These are phyloP conservation scores for Thuidium tamariscinum DNA, from an alignment of 225 moss, liverwort and hornwort genomes.

Conservation along the genomic window DNA sequence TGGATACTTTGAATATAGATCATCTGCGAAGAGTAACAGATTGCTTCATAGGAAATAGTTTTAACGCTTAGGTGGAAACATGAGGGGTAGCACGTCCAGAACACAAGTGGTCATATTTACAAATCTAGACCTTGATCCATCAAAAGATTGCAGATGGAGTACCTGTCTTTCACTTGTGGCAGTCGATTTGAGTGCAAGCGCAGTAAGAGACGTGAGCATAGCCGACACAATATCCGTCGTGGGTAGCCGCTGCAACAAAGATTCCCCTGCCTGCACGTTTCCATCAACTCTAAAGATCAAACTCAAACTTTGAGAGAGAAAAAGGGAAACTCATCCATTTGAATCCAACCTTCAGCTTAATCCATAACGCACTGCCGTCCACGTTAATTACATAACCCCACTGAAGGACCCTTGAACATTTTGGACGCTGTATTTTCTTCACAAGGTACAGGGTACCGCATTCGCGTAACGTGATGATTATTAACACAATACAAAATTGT, in stretches of 20 bases:
- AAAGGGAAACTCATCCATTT: not conserved
- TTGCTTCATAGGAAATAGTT: not conserved
- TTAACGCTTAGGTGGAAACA: not conserved
- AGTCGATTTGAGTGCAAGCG: conserved; percentile 49
- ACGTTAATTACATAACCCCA: not conserved
- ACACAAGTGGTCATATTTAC: not conserved
- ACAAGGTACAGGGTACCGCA: not conserved
- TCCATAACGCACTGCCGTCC: not conserved
- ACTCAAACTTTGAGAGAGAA: not conserved
- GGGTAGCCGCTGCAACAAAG: conserved; percentile 57
- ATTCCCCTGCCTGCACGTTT: conserved; percentile 62
- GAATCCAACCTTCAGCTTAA: not conserved
- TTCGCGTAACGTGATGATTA: not conserved
- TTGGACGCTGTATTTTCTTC: not conserved
- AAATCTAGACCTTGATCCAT: not conserved
- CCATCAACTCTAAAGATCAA: not conserved
- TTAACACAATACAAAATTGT: not conserved
- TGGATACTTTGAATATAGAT: not conserved
- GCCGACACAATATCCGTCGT: conserved; percentile 63
- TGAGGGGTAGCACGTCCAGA: not conserved
- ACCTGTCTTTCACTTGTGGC: conserved; percentile 64
- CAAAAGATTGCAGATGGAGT: not conserved
- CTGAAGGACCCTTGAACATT: not conserved
- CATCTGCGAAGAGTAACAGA: not conserved
- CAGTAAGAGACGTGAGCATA: conserved; percentile 67